Conservation (phyloP, 208 protist genomes). For the Trypanosoma congolense region DNA sequence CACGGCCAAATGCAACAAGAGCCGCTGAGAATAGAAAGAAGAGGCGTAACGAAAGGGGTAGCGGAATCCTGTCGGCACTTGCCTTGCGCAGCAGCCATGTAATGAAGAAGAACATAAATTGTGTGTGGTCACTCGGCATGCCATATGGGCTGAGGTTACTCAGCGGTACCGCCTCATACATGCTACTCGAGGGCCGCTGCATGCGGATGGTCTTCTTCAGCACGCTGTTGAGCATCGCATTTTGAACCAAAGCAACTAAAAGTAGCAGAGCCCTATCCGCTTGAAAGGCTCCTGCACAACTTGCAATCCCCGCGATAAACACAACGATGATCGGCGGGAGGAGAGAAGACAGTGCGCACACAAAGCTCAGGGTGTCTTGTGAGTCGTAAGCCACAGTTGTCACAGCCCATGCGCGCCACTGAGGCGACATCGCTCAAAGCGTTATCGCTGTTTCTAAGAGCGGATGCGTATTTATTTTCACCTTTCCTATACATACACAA, state of each 20-base stretch:
- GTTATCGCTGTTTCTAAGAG: too few relatives aligned
- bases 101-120: slow-evolving; percentile 74
- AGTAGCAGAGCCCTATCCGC: slow-evolving; percentile 42
- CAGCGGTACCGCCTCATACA: slow-evolving; percentile 20
- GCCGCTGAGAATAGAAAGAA: slow-evolving; percentile 30
- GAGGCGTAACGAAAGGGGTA: slow-evolving; percentile 6
- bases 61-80: not conserved
- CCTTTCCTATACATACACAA: too few relatives aligned
- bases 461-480: too few relatives aligned
- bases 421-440: not conserved
- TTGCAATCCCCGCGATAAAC: slow-evolving; percentile 57
- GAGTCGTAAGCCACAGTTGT: slow-evolving; percentile 52
- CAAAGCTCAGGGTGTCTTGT: slow-evolving; percentile 42
- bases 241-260: slow-evolving; percentile 45
- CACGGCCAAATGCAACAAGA: slow-evolving; percentile 47
- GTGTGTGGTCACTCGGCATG: slow-evolving; percentile 76
- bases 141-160: slow-evolving; percentile 29
- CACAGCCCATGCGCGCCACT: slow-evolving; percentile 46
- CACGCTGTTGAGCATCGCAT: slow-evolving; percentile 35
- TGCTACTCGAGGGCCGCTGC: slow-evolving; percentile 42
- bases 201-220: slow-evolving; percentile 38
- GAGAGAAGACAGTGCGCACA: slow-evolving; percentile 52
- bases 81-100: slow-evolving; percentile 36
- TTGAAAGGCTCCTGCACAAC: slow-evolving; percentile 29
- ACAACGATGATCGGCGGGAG: slow-evolving; percentile 54